Evolutionary conservation across 192 early-diverging fungal genomes (phyloP).

Genomic region (Mortierella antarctica): DNA sequence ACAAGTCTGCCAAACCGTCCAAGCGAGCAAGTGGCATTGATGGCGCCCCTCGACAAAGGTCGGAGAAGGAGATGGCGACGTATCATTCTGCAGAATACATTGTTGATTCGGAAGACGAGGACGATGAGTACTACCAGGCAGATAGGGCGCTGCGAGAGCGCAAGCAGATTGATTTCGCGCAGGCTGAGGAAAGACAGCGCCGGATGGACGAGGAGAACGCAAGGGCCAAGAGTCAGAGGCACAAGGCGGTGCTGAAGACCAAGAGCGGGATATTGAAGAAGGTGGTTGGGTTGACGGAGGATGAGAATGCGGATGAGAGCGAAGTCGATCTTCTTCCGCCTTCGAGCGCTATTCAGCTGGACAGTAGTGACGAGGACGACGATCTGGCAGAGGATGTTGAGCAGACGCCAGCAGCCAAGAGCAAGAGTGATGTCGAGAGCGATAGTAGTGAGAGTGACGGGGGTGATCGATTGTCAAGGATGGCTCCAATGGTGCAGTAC

Average conservation of each 20-base stretch:
- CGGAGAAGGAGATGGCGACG: conserved; percentile 9
- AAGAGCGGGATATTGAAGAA: background rate
- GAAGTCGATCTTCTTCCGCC: background rate
- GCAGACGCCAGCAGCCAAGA: background rate
- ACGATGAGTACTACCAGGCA: conserved; percentile 54
- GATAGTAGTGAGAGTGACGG: background rate
- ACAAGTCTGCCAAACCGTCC: background rate
- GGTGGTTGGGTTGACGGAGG: background rate
- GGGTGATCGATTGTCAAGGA: background rate
- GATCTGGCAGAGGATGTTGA: background rate
- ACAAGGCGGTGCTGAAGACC: background rate
- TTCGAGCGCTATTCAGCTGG: background rate
- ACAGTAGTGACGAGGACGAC: conserved; percentile 2
- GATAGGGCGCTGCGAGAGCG: conserved; percentile 31
- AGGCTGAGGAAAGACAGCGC: conserved; percentile 28
- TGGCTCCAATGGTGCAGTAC: background rate
- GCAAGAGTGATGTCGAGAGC: conserved; percentile 16
- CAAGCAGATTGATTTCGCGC: background rate
- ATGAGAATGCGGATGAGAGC: background rate
- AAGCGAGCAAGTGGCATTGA: conserved; percentile 8
- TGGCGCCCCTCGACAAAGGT: conserved; percentile 11
- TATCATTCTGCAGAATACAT: conserved; percentile 57
- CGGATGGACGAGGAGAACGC: conserved; percentile 13
- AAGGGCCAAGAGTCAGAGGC: conserved; percentile 6
- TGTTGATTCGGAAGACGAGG: conserved; percentile 64